A percentile compares a stretch with the other conserved stretches of the same genome.
Conservation (phyloP, 208 protist species). For the Entamoeba nuttalli region DNA sequence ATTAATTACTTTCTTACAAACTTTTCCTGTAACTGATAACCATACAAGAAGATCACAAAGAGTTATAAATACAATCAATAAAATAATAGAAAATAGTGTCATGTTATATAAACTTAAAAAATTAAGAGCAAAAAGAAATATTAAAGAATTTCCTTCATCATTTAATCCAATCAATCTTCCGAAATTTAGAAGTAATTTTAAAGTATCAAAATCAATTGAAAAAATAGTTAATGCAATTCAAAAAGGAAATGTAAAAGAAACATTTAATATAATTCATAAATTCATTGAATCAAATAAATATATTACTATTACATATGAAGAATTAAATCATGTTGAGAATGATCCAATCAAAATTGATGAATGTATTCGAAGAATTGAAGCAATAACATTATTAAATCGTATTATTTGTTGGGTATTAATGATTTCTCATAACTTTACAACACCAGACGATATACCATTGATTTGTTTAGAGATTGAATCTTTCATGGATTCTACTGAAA, state of each 20-base stretch:
- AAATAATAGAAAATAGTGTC: background rate
- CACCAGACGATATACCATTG: background rate
- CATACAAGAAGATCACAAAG: background rate
- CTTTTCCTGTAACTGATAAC: background rate
- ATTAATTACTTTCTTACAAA: background rate
- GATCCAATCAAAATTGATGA: background rate
- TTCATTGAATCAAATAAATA: background rate
- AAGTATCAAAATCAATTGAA: background rate
- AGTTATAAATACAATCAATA: background rate
- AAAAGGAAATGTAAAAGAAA: background rate
- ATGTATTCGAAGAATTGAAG: background rate
- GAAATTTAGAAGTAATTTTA: background rate
- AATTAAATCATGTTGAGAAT: background rate
- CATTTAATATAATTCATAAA: background rate
- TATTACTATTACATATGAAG: background rate
- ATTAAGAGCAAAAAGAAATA: background rate
- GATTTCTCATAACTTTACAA: background rate
- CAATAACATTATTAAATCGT: background rate
- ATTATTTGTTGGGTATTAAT: background rate
- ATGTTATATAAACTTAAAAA: background rate
- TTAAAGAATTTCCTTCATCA: background rate
- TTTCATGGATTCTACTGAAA: background rate
- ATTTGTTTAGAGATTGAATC: background rate
- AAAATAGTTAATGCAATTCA: background rate
- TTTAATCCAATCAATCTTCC: background rate